Percentiles rank a stretch among this genome's conserved stretches.
These are phyloP conservation scores for Cercospora brassicicola DNA, from an alignment of 2,329 filamentous ascomycete genomes.

Conservation along the genomic window DNA sequence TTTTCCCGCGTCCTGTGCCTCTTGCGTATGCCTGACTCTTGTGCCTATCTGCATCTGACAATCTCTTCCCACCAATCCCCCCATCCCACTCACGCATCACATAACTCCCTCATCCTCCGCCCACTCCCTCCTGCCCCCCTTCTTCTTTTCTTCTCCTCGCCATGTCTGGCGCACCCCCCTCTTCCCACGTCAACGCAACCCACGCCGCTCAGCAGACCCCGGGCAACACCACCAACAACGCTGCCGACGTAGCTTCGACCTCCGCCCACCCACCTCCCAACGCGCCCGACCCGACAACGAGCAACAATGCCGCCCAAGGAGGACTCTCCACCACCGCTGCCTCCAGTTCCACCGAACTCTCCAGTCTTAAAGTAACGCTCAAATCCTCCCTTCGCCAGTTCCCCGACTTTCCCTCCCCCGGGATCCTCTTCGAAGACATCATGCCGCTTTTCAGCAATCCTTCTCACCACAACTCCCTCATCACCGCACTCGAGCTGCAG, in stretches of 20 bases:
- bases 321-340: slow-evolving; percentile 51
- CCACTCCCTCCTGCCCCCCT: slow-evolving; percentile 5
- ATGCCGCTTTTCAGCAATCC: slow-evolving; percentile 89
- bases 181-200: slow-evolving; percentile 15
- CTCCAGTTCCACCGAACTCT: slow-evolving; percentile 44
- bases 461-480: slow-evolving; percentile 69
- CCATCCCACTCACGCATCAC: background rate
- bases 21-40: slow-evolving; percentile 1
- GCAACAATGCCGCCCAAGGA: slow-evolving; percentile 49
- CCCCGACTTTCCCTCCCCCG: slow-evolving; percentile 85
- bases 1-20: slow-evolving; percentile 7
- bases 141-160: slow-evolving; percentile 13
- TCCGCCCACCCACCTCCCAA: slow-evolving; percentile 30
- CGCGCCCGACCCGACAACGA: slow-evolving; percentile 32
- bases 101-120: slow-evolving; percentile 5
- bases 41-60: slow-evolving; percentile 13
- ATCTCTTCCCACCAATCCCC: slow-evolving; percentile 7
- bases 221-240: slow-evolving; percentile 19
- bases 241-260: slow-evolving; percentile 28
- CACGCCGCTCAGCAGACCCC: slow-evolving; percentile 12
- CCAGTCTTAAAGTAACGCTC: slow-evolving; percentile 67
- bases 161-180: slow-evolving; percentile 19
- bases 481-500: slow-evolving; percentile 83
- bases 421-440: slow-evolving; percentile 97
- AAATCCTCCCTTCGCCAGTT: slow-evolving; percentile 76